Base-by-base conservation (phyloP, 306 rosid species). In the Prunus salicina region DNA sequence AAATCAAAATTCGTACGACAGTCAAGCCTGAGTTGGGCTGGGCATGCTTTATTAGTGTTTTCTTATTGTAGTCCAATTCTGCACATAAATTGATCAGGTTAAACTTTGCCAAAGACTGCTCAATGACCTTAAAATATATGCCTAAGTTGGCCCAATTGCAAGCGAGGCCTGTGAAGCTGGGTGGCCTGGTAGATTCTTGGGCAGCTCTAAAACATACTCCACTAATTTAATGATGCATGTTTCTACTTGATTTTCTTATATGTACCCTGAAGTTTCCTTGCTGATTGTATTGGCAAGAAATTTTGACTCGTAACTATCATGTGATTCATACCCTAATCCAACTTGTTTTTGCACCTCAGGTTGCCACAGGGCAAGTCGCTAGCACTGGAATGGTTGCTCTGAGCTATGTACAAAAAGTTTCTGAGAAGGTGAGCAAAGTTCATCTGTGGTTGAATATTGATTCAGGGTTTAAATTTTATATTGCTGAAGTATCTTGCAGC, bases 311-410 rank as follows among this genome's bases (percentile, higher is more conserved):
- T 49, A 69, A 24, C 43, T 47, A 47, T 49, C 8, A 3, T 49
- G 57, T 25, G 43, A 24, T 16, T 24, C 20, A 10, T 12, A 43
- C 7, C 27, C 19, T 60, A 60, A 73, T 43, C 55, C 47, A 57
- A 50, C 28, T 38, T 3, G 3, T 73, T 12, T 58, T 27, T 69
- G 3, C n/a, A 4, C 74, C 84, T 52, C 88, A 96, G 98, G 97
- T 92, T 87, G 98, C 94, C 76, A 91, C 99, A 15, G 98, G 93
- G 64, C 99, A 96, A 82, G 89, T 93, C 74, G 98, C 98, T 69
- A 92, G 96, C 86, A 92, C 98, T 61, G 98, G 99, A 79, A 85
- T 93, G 92, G 88, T 93, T 80, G 93, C 91, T 82, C 75, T 92
- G 74, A 92, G 97, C 86, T 95, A 95, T 81, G 99, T 95, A 81